These are phyloP conservation scores for Knoxdaviesia capensis DNA, from an alignment of 2,329 filamentous ascomycete genomes.

Conservation along the genomic window DNA sequence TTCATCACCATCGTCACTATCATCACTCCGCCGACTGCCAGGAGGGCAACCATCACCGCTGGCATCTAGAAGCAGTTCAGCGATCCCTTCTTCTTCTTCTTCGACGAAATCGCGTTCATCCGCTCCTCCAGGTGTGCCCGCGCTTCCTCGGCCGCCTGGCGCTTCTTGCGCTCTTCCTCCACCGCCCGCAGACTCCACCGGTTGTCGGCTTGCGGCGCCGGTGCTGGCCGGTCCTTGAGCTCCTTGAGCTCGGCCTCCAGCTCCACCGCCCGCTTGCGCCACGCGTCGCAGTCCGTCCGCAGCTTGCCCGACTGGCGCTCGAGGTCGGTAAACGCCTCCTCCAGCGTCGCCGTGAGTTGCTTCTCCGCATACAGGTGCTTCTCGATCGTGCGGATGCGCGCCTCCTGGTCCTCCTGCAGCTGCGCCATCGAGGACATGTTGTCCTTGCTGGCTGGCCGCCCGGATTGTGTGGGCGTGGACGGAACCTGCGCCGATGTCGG, in stretches of 20 bases:
- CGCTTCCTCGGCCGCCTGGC: slow-evolving; percentile 75
- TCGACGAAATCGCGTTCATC: slow-evolving; percentile 76
- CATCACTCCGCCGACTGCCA: slow-evolving; percentile 1
- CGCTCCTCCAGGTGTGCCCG: slow-evolving; percentile 78
- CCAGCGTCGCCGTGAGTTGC: slow-evolving; percentile 82
- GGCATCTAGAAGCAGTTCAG: slow-evolving; percentile 80
- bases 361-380: slow-evolving; percentile 93
- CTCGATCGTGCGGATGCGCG: slow-evolving; percentile 85
- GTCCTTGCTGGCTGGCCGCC: slow-evolving; percentile 67
- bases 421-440: slow-evolving; percentile 44
- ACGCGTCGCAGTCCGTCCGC: slow-evolving; percentile 74
- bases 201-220: slow-evolving; percentile 29
- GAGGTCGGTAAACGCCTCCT: slow-evolving; percentile 86
- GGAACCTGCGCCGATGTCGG: slow-evolving; percentile 20
- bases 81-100: slow-evolving; percentile 90
- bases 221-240: slow-evolving; percentile 28
- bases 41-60: slow-evolving; percentile 6
- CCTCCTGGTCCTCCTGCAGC: slow-evolving; percentile 84
- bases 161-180: slow-evolving; percentile 88
- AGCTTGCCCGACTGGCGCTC: slow-evolving; percentile 83
- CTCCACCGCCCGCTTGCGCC: slow-evolving; percentile 67
- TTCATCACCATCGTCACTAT: background rate
- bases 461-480: slow-evolving; percentile 30
- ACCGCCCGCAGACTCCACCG: slow-evolving; percentile 68
- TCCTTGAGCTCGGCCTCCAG: slow-evolving; percentile 55